Evolutionary conservation across 805 yeast genomes (phyloP).

Genomic region (fission yeast (Schizosaccharomyces pombe)): ASM294v3 CU329670.1:2131001-2131500

Average conservation of each 20-base stretch:
- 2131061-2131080: conserved; percentile 64
- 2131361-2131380: conserved; percentile 84
- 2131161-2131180: conserved; percentile 67
- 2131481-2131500: conserved; percentile 77
- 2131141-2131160: conserved; percentile 41
- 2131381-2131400: conserved; percentile 89
- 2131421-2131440: conserved; percentile 76
- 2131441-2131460: conserved; percentile 79
- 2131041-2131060: conserved; percentile 89
- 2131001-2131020: conserved; percentile 83
- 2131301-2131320: conserved; percentile 19
- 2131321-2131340: conserved; percentile 63
- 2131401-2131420: conserved; percentile 70
- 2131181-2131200: conserved; percentile 60
- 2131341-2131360: conserved; percentile 91
- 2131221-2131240: conserved; percentile 34
- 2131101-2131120: conserved; percentile 42
- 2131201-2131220: conserved; percentile 47
- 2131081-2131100: conserved; percentile 64
- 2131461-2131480: conserved; percentile 93
- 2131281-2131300: conserved; percentile 41
- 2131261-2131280: conserved; percentile 30
- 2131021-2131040: conserved; percentile 72
- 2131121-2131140: conserved; percentile 51
- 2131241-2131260: conserved; percentile 31